These are phyloP conservation scores for Neoascochyta sp. DNA, from an alignment of 2,329 filamentous ascomycete species.

Conservation along the genomic window DNA sequence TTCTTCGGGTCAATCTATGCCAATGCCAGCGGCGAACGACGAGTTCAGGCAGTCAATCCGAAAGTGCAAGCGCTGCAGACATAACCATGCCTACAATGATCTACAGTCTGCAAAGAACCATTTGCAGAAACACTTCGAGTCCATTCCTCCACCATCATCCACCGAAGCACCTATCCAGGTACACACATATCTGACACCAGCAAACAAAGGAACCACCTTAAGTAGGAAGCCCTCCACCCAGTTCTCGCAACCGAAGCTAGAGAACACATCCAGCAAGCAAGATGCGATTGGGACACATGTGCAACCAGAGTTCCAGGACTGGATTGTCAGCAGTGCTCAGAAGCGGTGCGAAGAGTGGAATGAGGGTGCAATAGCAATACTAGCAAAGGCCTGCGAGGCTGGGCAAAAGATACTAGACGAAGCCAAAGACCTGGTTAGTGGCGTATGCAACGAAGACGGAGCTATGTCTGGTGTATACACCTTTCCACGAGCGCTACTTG, in stretches of 20 bases:
- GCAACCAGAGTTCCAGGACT: too few species aligned
- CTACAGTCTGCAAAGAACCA: slow-evolving; percentile 21
- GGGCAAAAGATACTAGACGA: slow-evolving; percentile 10
- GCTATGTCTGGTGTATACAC: slow-evolving; percentile 23
- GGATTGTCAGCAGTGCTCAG: slow-evolving; percentile 20
- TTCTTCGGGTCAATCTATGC: slow-evolving; percentile 1
- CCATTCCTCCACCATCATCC: background rate
- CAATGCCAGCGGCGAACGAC: slow-evolving; percentile 9
- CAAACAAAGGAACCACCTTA: too few species aligned
- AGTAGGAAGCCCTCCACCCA: too few species aligned
- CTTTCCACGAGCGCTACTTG: slow-evolving; percentile 19
- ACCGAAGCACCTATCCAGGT: too few species aligned
- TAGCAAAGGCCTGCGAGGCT: slow-evolving; percentile 12
- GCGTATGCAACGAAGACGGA: slow-evolving; percentile 25
- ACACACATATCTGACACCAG: too few species aligned
- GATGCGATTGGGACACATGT: too few species aligned
- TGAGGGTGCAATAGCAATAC: slow-evolving; percentile 9
- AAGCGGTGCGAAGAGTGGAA: slow-evolving; percentile 19
- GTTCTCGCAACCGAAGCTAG: too few species aligned
- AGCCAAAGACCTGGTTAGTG: slow-evolving; percentile 21
- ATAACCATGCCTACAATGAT: slow-evolving; percentile 6
- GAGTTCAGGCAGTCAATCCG: slow-evolving; percentile 11
- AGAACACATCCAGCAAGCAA: too few species aligned
- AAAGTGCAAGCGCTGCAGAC: slow-evolving; percentile 18
- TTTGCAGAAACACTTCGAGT: slow-evolving; percentile 15